Evolutionary conservation across 768 basidiomycete species (phyloP).

Genomic region (Hericium coralloides): DNA sequence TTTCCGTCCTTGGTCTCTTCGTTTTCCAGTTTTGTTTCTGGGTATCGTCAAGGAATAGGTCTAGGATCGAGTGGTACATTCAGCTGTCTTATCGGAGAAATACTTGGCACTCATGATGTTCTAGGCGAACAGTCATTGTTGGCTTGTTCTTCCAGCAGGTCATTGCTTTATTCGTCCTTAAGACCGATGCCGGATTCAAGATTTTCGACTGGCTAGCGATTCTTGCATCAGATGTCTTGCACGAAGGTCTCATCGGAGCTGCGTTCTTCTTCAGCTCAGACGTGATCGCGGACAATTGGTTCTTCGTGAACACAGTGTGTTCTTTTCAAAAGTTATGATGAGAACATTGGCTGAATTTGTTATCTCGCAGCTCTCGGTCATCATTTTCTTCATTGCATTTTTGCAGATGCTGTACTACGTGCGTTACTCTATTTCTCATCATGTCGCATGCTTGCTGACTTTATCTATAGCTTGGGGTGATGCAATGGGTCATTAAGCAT

Average conservation of each 20-base stretch:
- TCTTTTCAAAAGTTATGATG: constrained; percentile 2
- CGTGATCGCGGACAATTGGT: constrained; percentile 63
- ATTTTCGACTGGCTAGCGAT: constrained; percentile 80
- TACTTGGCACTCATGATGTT: too few relatives aligned
- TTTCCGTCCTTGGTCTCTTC: constrained; percentile 71
- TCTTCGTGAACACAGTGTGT: constrained; percentile 71
- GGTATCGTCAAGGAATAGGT: constrained; percentile 52
- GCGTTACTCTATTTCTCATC: constrained; percentile 6
- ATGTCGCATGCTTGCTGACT: neutral
- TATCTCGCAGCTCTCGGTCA: constrained; percentile 47
- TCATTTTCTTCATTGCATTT: constrained; percentile 93
- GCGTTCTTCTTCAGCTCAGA: constrained; percentile 75
- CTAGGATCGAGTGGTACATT: constrained; percentile 58
- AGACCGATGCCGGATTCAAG: constrained; percentile 71
- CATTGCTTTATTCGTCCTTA: constrained; percentile 88
- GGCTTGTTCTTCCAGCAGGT: constrained; percentile 81
- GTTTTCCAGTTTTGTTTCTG: constrained; percentile 76
- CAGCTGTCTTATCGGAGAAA: too few relatives aligned
- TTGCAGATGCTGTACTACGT: constrained; percentile 85
- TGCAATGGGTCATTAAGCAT: constrained; percentile 88
- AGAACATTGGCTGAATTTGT: too few relatives aligned
- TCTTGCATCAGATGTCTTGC: constrained; percentile 74
- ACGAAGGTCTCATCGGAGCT: constrained; percentile 58
- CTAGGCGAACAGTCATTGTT: constrained; percentile 79
- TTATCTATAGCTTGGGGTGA: constrained; percentile 52